These are phyloP conservation scores for Mycena vitilis DNA, from an alignment of 768 basidiomycete genomes.

Conservation along the genomic window DNA sequence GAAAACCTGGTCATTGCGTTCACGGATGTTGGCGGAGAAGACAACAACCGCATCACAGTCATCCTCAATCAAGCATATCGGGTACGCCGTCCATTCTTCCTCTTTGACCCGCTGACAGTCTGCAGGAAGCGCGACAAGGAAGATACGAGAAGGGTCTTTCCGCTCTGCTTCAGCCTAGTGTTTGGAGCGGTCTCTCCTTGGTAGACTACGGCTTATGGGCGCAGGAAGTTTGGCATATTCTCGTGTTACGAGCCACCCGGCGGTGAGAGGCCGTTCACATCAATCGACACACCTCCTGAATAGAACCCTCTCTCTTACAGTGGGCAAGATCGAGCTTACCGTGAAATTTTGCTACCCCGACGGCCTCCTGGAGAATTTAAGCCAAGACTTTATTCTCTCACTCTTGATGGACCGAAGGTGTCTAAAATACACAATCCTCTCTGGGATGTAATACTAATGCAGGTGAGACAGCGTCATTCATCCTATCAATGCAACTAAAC, in stretches of 20 bases:
- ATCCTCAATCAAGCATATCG: slow-evolving; percentile 76
- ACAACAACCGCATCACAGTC: slow-evolving; percentile 71
- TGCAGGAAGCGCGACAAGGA: slow-evolving; percentile 77
- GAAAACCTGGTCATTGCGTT: slow-evolving; percentile 79
- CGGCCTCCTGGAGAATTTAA: slow-evolving; percentile 68
- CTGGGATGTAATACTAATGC: slow-evolving; percentile 59
- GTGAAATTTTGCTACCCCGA: slow-evolving; percentile 72
- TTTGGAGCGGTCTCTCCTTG: slow-evolving; percentile 76
- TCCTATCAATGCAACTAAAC: slow-evolving; percentile 10
- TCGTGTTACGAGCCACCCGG: slow-evolving; percentile 74
- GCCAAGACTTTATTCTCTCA: slow-evolving; percentile 67
- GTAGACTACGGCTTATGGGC: slow-evolving; percentile 81
- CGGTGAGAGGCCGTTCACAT: slow-evolving; percentile 56
- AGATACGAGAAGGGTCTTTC: slow-evolving; percentile 70
- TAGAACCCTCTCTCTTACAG: slow-evolving; percentile 46
- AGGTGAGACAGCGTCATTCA: slow-evolving; percentile 48
- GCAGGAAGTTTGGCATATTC: slow-evolving; percentile 80
- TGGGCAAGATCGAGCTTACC: slow-evolving; percentile 72
- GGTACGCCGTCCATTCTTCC: slow-evolving; percentile 50
- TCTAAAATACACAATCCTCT: slow-evolving; percentile 57
- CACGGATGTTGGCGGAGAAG: slow-evolving; percentile 65
- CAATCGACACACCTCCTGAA: slow-evolving; percentile 5
- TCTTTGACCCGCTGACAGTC: slow-evolving; percentile 4
- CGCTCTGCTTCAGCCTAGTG: slow-evolving; percentile 72
- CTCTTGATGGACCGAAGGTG: slow-evolving; percentile 52